Percentiles rank a stretch among this genome's conserved stretches.
Evolutionary conservation across 805 yeast genomes (phyloP).

Genomic region (Yamadazyma takamatsuzukensis): DNA sequence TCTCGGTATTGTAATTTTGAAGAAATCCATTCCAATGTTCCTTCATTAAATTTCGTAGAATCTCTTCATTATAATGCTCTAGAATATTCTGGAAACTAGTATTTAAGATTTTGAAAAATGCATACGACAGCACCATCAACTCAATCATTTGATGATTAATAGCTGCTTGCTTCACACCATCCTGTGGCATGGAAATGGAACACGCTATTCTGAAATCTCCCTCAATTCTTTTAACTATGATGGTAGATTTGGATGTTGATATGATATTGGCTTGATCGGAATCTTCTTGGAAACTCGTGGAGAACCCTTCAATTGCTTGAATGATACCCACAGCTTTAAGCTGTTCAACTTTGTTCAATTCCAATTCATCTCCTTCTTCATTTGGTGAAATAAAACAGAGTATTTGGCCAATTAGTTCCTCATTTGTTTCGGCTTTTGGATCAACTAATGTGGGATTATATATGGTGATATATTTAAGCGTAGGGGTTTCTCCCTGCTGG

Average conservation of each 20-base stretch:
- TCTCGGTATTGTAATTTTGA: conserved; percentile 20
- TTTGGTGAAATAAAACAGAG: conserved; percentile 23
- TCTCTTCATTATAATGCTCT: conserved; percentile 13
- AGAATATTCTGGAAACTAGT: conserved; percentile 18
- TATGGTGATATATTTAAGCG: conserved; percentile 16
- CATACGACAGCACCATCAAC: conserved; percentile 19
- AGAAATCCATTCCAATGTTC: conserved; percentile 30
- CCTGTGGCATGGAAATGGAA: conserved; percentile 17
- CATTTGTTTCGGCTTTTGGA: conserved; percentile 23
- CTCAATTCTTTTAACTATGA: conserved; percentile 23
- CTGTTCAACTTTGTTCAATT: conserved; percentile 18
- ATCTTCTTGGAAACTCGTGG: conserved; percentile 18
- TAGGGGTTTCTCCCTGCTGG: conserved; percentile 10
- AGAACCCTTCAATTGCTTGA: conserved; percentile 33
- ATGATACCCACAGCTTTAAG: conserved; percentile 32
- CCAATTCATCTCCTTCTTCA: conserved; percentile 8
- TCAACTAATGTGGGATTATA: conserved; percentile 28
- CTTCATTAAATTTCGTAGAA: conserved; percentile 14
- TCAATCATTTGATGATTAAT: conserved; percentile 24
- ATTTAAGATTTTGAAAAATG: conserved; percentile 25
- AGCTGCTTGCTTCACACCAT: conserved; percentile 14
- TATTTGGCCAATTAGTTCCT: conserved; percentile 29
- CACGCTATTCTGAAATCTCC: conserved; percentile 24
- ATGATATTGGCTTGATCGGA: conserved; percentile 17
- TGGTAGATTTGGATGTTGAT: conserved; percentile 21